Base-by-base conservation (phyloP, 495 filamentous ascomycete species). In the Xylaria cubensis region DNA sequence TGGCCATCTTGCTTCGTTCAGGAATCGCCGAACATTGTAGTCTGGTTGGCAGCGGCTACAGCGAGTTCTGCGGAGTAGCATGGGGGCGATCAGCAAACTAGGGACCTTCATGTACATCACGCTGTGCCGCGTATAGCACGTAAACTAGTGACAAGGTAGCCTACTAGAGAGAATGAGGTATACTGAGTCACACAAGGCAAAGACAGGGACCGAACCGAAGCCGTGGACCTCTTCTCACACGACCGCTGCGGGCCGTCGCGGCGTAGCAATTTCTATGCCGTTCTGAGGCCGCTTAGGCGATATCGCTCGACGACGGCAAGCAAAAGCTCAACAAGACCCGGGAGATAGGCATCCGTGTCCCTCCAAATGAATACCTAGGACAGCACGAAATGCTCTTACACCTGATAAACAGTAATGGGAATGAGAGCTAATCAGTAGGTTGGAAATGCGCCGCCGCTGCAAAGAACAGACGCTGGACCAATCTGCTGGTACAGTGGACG, bases 401-500 rank as follows among this genome's bases (percentile, higher is more conserved):
- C 13, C 62, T 19, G 41, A 56, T 61, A 61, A 29, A 69, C 19
- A 29, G 32, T 39, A 56, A 56, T 56, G 53, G 32, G 21, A 46
- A 42, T 8, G 24, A 58, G 50, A 10, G 39, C 44, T 24, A 39
- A 39, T 55, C 51, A 58, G 51, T 36, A 68, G 32, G n/a, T n/a
- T n/a, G n/a, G 29, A 15, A 42, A 64, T 48, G 67, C 67, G 53
- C 51, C 29, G 36, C 55, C 46, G 71, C 39, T 42, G 41, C 64
- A 50, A 56, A 36, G 46, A 46, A 56, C 59, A 71, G 69, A 51
- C 46, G 69, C 34, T 42, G 64, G 64, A 56, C 71, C 53, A 69
- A 69, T 68, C 41, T 72, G 64, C 64, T 67, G 34, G 71, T 44
- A 73, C 63, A 70, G 71, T 71, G 72, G 76, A 76, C 74, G 77